Base-by-base conservation (phyloP, 2,329 filamentous ascomycete genomes). In the Phoma herbarum region DNA sequence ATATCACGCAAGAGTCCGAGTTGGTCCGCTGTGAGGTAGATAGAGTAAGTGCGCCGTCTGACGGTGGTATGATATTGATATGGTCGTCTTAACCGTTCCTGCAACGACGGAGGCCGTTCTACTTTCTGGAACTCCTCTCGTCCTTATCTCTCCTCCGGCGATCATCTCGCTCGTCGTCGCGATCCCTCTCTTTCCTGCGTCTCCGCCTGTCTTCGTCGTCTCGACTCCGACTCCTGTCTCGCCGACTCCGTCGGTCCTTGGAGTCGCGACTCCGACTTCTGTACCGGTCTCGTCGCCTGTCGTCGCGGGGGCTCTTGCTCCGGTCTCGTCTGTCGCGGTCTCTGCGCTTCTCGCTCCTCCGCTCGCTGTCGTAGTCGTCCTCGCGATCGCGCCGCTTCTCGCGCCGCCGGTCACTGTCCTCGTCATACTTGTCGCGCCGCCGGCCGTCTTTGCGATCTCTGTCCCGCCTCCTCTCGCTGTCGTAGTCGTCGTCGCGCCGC, bases 281-380 rank as follows among this genome's bases (percentile, higher is more conserved):
- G 37, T 73, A 68, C 2, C 69, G 64, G 33, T 71, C 63, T 20
- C 66, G 57, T 26, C 61, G 57, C 52, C 62, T 62, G 35, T 76
- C 68, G 44, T 71, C 61, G 51, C 77, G 66, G 9, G 76, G 72
- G 43, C 72, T 67, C 53, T 60, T 60, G 26, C 63, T 68, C 6
- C 68, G 64, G 20, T 68, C 63, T 39, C 61, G 57, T 11, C 16
- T 53, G 10, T 60, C 52, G 26, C 63, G 61, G 16, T 68, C 62
- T 52, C 57, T 57, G 22, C 29, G 29, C 12, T 31, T 31, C 6
- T 33, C 31, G 31, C 31, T 14, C 14, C 31, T 46, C 3, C 67
- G 60, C n/a, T 68, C 63, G 20, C 57, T 61, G 16, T 65, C 65
- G 37, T 68, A 33, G 42, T 61, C 43, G 54, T 59, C 46, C 6